These are phyloP conservation scores for Phaeoacremonium minimum DNA, from an alignment of 2,329 filamentous ascomycete species.

Conservation along the genomic window DNA sequence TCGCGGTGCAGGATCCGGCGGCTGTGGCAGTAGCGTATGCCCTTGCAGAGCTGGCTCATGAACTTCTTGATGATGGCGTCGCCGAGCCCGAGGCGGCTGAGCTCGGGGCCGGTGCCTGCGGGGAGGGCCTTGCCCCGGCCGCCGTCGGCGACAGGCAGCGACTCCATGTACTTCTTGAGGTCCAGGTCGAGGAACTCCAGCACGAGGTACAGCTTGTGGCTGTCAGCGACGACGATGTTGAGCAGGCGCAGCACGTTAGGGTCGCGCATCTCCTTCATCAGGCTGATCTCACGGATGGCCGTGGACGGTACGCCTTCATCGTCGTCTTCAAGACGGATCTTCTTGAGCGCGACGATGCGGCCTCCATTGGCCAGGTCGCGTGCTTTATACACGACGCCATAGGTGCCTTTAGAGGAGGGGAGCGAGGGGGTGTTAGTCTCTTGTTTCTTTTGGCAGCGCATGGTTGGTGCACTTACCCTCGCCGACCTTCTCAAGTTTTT, in stretches of 20 bases:
- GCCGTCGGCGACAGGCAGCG: conserved; percentile 77
- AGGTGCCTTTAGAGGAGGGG: conserved; percentile 60
- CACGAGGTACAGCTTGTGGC: conserved; percentile 91
- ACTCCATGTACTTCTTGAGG: conserved; percentile 95
- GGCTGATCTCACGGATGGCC: conserved; percentile 88
- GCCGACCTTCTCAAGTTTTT: conserved; percentile 77
- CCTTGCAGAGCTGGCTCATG: conserved; percentile 82
- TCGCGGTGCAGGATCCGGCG: conserved; percentile 85
- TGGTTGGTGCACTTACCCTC: conserved; percentile 52
- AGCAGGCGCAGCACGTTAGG: conserved; percentile 82
- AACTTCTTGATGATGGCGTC: conserved; percentile 87
- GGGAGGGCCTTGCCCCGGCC: conserved; percentile 82
- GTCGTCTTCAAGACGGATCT: conserved; percentile 91
- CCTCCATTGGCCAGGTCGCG: conserved; percentile 77
- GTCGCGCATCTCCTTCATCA: conserved; percentile 92
- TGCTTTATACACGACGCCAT: conserved; percentile 94
- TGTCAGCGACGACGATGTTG: conserved; percentile 92
- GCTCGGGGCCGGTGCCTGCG: conserved; percentile 63
- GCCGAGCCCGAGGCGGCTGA: conserved; percentile 67
- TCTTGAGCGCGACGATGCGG: conserved; percentile 89
- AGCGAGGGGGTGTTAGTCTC: background rate
- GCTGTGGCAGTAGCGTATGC: conserved; percentile 83
- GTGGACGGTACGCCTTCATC: conserved; percentile 92
- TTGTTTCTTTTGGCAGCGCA: background rate
- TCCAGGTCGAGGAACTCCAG: conserved; percentile 90